Evolutionary conservation across 2,329 filamentous ascomycete species (phyloP), one percentile per base, ranked within the genome.

Genomic region (Orbilia quercus): DNA sequence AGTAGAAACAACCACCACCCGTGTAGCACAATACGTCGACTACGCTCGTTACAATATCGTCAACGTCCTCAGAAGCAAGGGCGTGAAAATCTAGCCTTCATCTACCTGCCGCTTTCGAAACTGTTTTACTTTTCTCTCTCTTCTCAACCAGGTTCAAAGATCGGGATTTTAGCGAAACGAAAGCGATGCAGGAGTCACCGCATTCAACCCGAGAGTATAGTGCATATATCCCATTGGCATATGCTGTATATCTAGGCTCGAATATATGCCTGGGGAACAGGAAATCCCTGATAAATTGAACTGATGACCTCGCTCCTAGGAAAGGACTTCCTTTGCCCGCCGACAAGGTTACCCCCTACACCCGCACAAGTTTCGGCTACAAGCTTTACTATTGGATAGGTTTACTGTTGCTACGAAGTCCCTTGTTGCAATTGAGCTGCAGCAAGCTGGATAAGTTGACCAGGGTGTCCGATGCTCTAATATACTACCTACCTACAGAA

Each of bases 1-100:
- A 2, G 76, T 92, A 2, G 88, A 89, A 2, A 84, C 85, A 20
- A 84, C 88, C 9, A 78, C 91, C 25, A 84, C 86, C 11, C 86
- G 87, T 14, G 80, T 93, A 18, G 85, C 88, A 47, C 85, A 92
- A 79, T 98, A 91, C 89, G 81, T 90, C n/a, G 88, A 90, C 4
- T 97, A 96, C 80, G 91, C 91, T 51, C 88, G 88, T 1, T 87
- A 86, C 62, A 91, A 91, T 4, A 85, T 89, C 14, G 81, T 97
- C 64, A 96, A 96, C 79, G 85, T 96, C 57, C 82, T 96, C 76
- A 86, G 93, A 82, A 97, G 92, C 81, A 96, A 93, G 82, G 94
- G 94, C 0, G 83, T 92, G 75, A 89, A 90, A 79, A 88, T 98
- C 80, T 96, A 66, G 31, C 45, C 45, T 48, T 36, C 40, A 42